Evolutionary conservation across 768 basidiomycete genomes (phyloP).

Genomic region (Pluteus cervinus): DNA sequence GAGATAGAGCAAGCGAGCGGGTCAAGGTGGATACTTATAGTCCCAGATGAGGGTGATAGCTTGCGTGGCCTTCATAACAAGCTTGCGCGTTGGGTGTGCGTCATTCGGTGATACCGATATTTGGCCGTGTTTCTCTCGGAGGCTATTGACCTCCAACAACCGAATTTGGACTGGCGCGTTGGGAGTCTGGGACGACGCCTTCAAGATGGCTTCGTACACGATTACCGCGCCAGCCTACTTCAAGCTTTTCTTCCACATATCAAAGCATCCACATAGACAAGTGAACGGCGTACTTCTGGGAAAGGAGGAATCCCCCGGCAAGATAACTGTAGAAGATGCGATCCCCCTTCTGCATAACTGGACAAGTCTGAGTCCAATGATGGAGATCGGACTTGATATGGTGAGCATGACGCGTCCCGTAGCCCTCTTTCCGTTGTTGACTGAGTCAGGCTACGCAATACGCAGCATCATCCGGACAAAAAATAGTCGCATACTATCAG

Average conservation of each 20-base stretch:
- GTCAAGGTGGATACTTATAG: too few relatives aligned
- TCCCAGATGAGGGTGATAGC: too few relatives aligned
- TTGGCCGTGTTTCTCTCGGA: too few relatives aligned
- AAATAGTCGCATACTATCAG: slow-evolving; percentile 72
- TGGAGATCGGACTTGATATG: slow-evolving; percentile 79
- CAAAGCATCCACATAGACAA: slow-evolving; percentile 70
- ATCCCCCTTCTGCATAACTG: slow-evolving; percentile 81
- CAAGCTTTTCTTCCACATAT: slow-evolving; percentile 73
- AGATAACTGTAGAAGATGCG: slow-evolving; percentile 53
- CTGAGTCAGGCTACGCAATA: slow-evolving; percentile 48
- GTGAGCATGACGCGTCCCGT: slow-evolving; percentile 32
- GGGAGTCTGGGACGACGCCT: too few relatives aligned
- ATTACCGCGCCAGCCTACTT: slow-evolving; percentile 59
- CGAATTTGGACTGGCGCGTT: too few relatives aligned
- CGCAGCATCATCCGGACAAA: slow-evolving; percentile 45
- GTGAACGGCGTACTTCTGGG: slow-evolving; percentile 80
- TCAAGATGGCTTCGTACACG: slow-evolving; percentile 36
- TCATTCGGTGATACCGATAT: too few relatives aligned
- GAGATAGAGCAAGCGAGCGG: too few relatives aligned
- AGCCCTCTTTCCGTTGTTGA: slow-evolving; percentile 1
- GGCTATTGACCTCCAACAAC: too few relatives aligned
- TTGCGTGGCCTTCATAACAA: too few relatives aligned
- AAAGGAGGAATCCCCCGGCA: slow-evolving; percentile 20
- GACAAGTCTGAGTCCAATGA: slow-evolving; percentile 80
- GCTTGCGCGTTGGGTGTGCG: too few relatives aligned